phyloP scores from a whole-genome alignment of 139 green algal genomes.

The Diplosphaera chodatii region DNA sequence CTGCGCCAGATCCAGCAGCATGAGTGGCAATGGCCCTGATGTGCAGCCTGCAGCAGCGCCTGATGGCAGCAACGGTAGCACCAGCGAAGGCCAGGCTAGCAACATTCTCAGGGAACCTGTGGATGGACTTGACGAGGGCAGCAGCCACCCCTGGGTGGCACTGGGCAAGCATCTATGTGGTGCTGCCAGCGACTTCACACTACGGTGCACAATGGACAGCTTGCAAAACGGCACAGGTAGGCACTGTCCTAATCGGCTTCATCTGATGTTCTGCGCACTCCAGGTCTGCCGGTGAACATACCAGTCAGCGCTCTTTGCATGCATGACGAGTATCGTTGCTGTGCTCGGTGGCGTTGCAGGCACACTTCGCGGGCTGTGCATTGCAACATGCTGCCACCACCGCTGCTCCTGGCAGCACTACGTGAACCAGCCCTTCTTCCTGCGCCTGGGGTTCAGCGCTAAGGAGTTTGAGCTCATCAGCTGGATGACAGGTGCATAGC shows the following conservation, averaged over 20 bases:
- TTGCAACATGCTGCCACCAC: slow-evolving; percentile 85
- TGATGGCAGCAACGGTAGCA: no score
- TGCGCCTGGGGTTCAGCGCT: slow-evolving; percentile 37
- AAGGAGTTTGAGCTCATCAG: slow-evolving; percentile 70
- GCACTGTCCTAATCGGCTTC: no score
- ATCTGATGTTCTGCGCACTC: no score
- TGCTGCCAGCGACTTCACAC: slow-evolving; percentile 65
- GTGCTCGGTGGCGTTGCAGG: background rate
- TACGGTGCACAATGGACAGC: slow-evolving; percentile 28
- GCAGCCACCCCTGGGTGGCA: slow-evolving; percentile 33
- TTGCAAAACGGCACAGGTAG: background rate
- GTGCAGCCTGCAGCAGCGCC: no score
- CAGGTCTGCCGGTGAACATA: no score
- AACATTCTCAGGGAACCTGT: no score
- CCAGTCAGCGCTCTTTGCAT: no score
- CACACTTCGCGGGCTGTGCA: slow-evolving; percentile 35
- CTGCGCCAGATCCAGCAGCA: no score
- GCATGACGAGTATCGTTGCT: no score
- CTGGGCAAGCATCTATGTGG: slow-evolving; percentile 79
- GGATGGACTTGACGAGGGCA: no score
- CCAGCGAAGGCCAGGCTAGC: no score
- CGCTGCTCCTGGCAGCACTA: slow-evolving; percentile 69
- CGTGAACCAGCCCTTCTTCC: slow-evolving; percentile 49
- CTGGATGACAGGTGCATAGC: slow-evolving; percentile 74
- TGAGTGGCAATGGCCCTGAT: no score